Percentiles rank a stretch among this genome's conserved stretches.
Conservation (phyloP, 75 land plant species). For the Pinus taeda region DNA sequence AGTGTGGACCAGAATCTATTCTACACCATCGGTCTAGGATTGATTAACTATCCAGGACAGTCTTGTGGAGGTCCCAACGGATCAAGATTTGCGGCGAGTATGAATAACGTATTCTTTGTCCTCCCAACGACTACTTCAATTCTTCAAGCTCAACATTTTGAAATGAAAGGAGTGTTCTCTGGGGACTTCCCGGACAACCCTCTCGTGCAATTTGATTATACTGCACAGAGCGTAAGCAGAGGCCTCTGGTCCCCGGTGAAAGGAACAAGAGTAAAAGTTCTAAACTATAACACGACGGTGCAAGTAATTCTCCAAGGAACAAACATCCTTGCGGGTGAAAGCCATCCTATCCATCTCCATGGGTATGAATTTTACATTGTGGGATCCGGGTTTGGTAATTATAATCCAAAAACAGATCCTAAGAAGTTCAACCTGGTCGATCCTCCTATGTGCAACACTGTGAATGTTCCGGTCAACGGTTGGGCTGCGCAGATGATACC, state of each 20-base stretch:
- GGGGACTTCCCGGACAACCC: conserved; percentile 21
- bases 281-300: conserved; percentile 9
- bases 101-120: conserved; percentile 56
- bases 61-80: conserved; percentile 30
- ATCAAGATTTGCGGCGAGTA: conserved; percentile 29
- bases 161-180: conserved; percentile 16
- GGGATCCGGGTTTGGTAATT: conserved; percentile 31
- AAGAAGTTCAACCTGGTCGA: conserved; percentile 24
- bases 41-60: too few species aligned
- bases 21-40: too few species aligned
- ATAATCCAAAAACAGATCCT: background rate
- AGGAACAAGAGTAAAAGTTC: conserved; percentile 11
- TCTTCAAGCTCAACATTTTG: conserved; percentile 37
- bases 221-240: background rate
- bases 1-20: too few species aligned
- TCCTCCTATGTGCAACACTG: conserved; percentile 36
- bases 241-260: background rate
- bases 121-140: conserved; percentile 30
- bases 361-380: conserved; percentile 28
- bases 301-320: conserved; percentile 33
- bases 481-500: too few species aligned
- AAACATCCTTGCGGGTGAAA: conserved; percentile 9
- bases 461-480: conserved; percentile 8
- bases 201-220: background rate
- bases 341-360: conserved; percentile 39